Evolutionary conservation across 192 early-diverging fungal species (phyloP).

Genomic region (Linnemannia elongata): DNA sequence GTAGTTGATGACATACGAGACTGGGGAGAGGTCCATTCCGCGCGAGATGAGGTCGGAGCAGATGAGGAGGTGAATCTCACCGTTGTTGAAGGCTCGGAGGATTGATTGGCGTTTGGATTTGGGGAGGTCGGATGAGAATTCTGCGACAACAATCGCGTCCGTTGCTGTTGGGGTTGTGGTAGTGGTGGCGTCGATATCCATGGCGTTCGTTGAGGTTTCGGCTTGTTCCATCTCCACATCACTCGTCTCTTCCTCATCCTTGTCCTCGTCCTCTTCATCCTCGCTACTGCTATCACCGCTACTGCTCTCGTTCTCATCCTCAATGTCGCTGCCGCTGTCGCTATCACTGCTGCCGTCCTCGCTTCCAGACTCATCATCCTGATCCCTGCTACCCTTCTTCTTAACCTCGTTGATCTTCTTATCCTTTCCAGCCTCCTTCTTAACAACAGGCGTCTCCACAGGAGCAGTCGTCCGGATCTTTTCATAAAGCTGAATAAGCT

Average conservation of each 20-base stretch:
- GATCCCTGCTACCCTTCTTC: neutral
- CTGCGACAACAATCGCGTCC: conserved; percentile 63
- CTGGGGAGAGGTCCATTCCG: conserved; percentile 88
- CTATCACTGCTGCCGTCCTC: neutral
- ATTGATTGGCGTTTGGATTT: conserved; percentile 70
- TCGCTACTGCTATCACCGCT: conserved; percentile 4
- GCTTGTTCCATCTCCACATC: conserved; percentile 49
- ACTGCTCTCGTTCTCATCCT: neutral
- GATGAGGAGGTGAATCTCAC: conserved; percentile 80
- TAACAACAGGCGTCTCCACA: neutral
- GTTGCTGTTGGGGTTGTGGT: neutral
- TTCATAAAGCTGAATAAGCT: conserved; percentile 76
- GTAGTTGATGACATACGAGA: conserved; percentile 87
- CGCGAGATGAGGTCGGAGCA: conserved; percentile 91
- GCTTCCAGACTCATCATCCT: neutral
- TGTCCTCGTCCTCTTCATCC: conserved; percentile 8
- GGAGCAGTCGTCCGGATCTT: conserved; percentile 31
- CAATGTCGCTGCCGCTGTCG: conserved; percentile 4
- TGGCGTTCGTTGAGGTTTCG: conserved; percentile 9
- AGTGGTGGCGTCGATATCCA: conserved; percentile 10
- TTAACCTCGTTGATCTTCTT: neutral
- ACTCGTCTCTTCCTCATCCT: neutral
- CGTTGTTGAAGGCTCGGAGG: conserved; percentile 75
- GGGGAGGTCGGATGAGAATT: conserved; percentile 82
- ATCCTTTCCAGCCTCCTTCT: neutral